Evolutionary conservation across 1,284 basidiomycete genomes (phyloP), one percentile per base, ranked within the genome.

Genomic region (Ganoderma sp.): DNA sequence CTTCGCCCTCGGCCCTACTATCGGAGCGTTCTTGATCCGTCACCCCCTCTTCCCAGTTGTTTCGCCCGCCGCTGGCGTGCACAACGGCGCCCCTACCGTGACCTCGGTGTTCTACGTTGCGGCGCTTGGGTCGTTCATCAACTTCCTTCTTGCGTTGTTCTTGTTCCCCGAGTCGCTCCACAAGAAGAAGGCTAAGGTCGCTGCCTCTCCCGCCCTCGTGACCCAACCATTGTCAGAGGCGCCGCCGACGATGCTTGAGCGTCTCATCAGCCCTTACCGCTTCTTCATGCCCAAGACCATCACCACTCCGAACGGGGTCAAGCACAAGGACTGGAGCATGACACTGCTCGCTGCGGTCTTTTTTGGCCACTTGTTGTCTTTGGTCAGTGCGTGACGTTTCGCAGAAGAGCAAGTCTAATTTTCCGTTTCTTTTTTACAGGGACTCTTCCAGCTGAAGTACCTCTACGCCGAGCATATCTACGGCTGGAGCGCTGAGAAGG

Each of bases 21-120:
- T 96, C 34, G 93, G 92, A 56, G 89, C 89, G 8, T 87, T 87
- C 79, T 77, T 95, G 63, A 91, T 96, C 74, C 80, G 82, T 17
- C 81, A 84, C 69, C 86, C 87, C 0, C 75, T 82, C 22, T 80
- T 82, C 32, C 85, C 87, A 0, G 75, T 81, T 7, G 79, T 81
- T 58, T 74, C 73, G 12, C 73, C 69, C 22, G 70, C 73, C 41
- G 67, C 68, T 70, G 70, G 74, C 4, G 60, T 77, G 7, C 77
- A 79, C 58, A 74, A 72, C 61, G 76, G 75, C 19, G 73, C 73
- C 17, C 77, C 74, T 37, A 75, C 76, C 1, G 84, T 87, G 39
- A 88, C 88, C 43, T 82, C 86, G 41, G 84, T 85, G 19, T 92
- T 92, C 79, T 89, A 87, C 78, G 79, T 88, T 39, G 85, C 86